Conservation (phyloP, 306 rosid genomes). For the Geum urbanum region DNA sequence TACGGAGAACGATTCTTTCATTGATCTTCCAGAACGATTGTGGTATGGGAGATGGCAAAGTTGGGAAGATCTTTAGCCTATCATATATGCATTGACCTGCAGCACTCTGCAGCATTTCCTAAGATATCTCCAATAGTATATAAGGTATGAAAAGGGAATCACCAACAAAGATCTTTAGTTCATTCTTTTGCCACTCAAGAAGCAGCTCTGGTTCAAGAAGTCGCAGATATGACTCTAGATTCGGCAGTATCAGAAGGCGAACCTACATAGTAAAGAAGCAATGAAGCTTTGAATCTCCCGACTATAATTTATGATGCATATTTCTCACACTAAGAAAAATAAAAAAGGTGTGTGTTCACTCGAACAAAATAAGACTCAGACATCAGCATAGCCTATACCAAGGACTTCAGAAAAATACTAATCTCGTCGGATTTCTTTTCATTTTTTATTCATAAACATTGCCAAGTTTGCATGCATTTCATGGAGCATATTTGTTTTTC, state of each 20-base stretch:
- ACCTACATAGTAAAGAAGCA: slow-evolving; percentile 44
- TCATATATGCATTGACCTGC: slow-evolving; percentile 42
- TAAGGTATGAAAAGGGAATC: slow-evolving; percentile 23
- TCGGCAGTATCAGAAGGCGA: slow-evolving; percentile 68
- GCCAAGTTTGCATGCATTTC: not conserved
- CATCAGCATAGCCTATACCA: not conserved
- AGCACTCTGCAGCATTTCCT: slow-evolving; percentile 32
- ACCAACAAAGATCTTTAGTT: slow-evolving; percentile 83
- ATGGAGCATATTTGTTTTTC: not conserved
- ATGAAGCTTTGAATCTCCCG: slow-evolving; percentile 18
- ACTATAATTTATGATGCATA: slow-evolving; percentile 1
- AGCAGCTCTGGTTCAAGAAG: slow-evolving; percentile 85
- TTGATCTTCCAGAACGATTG: slow-evolving; percentile 20
- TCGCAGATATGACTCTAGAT: slow-evolving; percentile 61
- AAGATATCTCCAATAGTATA: not conserved
- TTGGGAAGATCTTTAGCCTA: slow-evolving; percentile 37
- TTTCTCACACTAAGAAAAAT: slow-evolving; percentile 11
- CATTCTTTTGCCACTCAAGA: slow-evolving; percentile 74
- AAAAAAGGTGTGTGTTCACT: not conserved
- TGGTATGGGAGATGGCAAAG: slow-evolving; percentile 27
- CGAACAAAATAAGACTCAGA: not conserved
- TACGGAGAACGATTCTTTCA: slow-evolving; percentile 11
- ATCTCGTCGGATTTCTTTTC: not conserved
- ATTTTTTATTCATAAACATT: not conserved
- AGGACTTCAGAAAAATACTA: not conserved